These are phyloP conservation scores for Infundibulicybe gibba DNA, from an alignment of 768 basidiomycete genomes.

Conservation along the genomic window DNA sequence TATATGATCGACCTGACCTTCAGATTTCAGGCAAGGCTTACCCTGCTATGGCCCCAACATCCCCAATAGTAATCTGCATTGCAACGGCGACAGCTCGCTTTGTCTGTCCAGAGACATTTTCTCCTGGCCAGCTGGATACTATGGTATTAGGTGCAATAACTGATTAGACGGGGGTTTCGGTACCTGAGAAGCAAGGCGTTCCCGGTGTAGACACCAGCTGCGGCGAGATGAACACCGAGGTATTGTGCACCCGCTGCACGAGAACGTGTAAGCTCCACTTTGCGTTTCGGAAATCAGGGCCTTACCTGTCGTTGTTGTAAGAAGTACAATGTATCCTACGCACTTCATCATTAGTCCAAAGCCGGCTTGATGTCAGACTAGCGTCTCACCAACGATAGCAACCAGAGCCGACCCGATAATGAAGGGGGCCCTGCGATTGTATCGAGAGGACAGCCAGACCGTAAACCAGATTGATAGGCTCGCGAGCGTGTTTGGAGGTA, in stretches of 20 bases:
- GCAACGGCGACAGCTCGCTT: conserved; percentile 61
- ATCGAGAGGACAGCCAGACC: conserved; percentile 48
- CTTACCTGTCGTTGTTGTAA: conserved; percentile 42
- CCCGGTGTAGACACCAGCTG: conserved; percentile 55
- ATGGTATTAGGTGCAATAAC: not conserved
- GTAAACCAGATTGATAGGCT: conserved; percentile 43
- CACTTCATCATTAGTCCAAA: not conserved
- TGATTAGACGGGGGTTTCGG: not conserved
- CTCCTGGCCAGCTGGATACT: conserved; percentile 49
- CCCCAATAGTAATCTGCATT: conserved; percentile 62
- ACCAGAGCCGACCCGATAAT: conserved; percentile 47
- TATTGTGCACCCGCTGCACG: conserved; percentile 48
- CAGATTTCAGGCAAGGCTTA: conserved; percentile 11
- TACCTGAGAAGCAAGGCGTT: conserved; percentile 55
- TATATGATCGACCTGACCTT: not conserved
- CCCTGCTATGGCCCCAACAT: conserved; percentile 56
- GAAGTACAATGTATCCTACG: conserved; percentile 54
- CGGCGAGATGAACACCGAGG: conserved; percentile 51
- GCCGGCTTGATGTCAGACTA: not conserved
- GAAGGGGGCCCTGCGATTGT: conserved; percentile 43
- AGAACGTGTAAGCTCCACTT: not conserved
- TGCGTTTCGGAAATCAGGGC: not conserved
- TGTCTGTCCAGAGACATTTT: conserved; percentile 68
- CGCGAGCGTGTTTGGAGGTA: conserved; percentile 56
- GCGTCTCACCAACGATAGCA: conserved; percentile 44